Percentiles rank a stretch among this genome's conserved stretches.
Evolutionary conservation across 2,329 filamentous ascomycete genomes (phyloP).

Genomic region (Pseudocercospora macadamiae): DNA sequence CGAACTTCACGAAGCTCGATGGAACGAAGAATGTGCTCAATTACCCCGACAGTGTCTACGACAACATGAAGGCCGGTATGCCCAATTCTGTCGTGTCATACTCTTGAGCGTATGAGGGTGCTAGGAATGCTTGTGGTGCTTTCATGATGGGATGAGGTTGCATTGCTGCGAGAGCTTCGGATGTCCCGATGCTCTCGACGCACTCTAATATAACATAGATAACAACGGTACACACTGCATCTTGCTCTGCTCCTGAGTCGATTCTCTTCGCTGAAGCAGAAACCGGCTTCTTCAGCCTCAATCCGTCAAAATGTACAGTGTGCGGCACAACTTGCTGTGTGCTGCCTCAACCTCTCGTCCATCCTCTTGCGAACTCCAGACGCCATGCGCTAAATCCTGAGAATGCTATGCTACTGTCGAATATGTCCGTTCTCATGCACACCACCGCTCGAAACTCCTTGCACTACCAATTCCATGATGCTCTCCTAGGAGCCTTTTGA

Average conservation of each 20-base stretch:
- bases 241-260: too few relatives aligned
- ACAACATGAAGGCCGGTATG: slow-evolving; percentile 54
- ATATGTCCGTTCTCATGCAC: not conserved
- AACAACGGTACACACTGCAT: too few relatives aligned
- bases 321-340: not conserved
- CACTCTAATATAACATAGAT: not conserved
- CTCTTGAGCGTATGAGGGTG: not conserved
- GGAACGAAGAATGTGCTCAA: slow-evolving; percentile 51
- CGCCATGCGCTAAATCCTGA: slow-evolving; percentile 19
- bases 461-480: not conserved
- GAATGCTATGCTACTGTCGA: slow-evolving; percentile 6
- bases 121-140: not conserved
- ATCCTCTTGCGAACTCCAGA: slow-evolving; percentile 11
- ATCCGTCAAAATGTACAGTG: not conserved
- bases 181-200: too few relatives aligned
- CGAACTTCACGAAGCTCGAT: slow-evolving; percentile 49
- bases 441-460: not conserved
- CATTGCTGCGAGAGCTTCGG: not conserved
- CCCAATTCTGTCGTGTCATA: not conserved
- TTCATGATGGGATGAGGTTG: not conserved
- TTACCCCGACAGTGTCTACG: slow-evolving; percentile 58
- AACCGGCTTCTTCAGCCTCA: not conserved
- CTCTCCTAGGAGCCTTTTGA: slow-evolving; percentile 4
- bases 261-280: not conserved
- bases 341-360: not conserved